Base-by-base conservation (phyloP, 2,329 filamentous ascomycete genomes). In the Ilyonectria mors-panacis region DNA sequence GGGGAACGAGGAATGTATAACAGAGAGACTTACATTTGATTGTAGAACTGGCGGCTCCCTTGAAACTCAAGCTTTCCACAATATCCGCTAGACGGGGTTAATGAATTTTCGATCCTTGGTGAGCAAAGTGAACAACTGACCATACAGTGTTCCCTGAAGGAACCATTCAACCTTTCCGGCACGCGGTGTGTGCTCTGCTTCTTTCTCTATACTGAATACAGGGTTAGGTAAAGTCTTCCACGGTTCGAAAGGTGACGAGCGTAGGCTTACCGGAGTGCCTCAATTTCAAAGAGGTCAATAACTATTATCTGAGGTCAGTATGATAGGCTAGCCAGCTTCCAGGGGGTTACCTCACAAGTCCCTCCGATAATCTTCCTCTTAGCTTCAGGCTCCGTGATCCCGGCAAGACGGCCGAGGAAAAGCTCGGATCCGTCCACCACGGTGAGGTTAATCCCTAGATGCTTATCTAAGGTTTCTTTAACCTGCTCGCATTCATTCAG, bases 291-390 rank as follows among this genome's bases (percentile, higher is more conserved):
- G 30, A 97, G 83, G 73, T 86, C 87, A 69, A 86, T 85, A 65
- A 79, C 69, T 26, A 26, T 26, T 74, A 59, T 60, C 15, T 17
- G 6, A 23, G 26, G 62, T 70, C 30, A 72, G 62, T 35, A 39
- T 2, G 39, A 62, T 37, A 26, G 23, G 30, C 28, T 28, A 37
- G 35, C 37, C 8, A 47, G 28, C 59, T 48, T 50, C 51, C 63
- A 23, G 35, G 19, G n/a, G 23, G n/a, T 45, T 45, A 19, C 66
- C 71, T 64, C 62, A 81, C 75, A 86, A 48, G 88, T 93, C 69
- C 86, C 88, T 63, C 94, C 95, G 68, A 98, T 98, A 75, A 98
- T 91, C 83, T 97, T 97, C 63, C 95, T 88, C 87, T 97, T 98
- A 78, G 88, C 88, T 82, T 98, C 95, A 0, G 95, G 95, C 30